Conservation (phyloP, 73 alveolate species). For the Paramecium bursaria region DNA sequence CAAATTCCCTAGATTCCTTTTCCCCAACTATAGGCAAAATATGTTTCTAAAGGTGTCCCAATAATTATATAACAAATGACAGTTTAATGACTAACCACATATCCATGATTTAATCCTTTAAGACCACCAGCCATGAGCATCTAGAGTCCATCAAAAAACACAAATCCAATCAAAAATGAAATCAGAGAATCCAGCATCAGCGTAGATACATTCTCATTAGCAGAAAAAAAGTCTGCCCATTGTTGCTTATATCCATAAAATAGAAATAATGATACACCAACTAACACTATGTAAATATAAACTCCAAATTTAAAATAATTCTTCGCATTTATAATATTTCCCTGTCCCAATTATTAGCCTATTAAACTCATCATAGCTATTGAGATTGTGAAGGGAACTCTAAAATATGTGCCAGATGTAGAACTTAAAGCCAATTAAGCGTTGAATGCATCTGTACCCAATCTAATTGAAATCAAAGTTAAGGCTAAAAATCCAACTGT, state of each 20-base stretch:
- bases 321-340: background rate
- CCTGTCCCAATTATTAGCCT: constrained; percentile 26
- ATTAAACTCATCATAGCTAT: constrained; percentile 23
- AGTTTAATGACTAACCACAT: constrained; percentile 12
- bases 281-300: background rate
- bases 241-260: background rate
- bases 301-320: constrained; percentile 15
- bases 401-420: constrained; percentile 14
- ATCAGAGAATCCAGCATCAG: constrained; percentile 1
- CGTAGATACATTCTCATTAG: background rate
- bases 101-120: constrained; percentile 20
- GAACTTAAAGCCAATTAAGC: constrained; percentile 31
- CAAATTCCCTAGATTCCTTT: too few relatives aligned
- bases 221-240: constrained; percentile 4
- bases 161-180: constrained; percentile 18
- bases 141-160: constrained; percentile 33
- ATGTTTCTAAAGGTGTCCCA: too few relatives aligned
- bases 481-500: background rate
- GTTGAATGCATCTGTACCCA: background rate
- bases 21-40: too few relatives aligned
- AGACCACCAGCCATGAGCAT: constrained; percentile 8
- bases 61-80: background rate
- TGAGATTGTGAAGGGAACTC: constrained; percentile 25
- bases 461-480: background rate
- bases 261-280: background rate